Evolutionary conservation across 208 protist species (phyloP).

Genomic region (Phytomonas francai): DNA sequence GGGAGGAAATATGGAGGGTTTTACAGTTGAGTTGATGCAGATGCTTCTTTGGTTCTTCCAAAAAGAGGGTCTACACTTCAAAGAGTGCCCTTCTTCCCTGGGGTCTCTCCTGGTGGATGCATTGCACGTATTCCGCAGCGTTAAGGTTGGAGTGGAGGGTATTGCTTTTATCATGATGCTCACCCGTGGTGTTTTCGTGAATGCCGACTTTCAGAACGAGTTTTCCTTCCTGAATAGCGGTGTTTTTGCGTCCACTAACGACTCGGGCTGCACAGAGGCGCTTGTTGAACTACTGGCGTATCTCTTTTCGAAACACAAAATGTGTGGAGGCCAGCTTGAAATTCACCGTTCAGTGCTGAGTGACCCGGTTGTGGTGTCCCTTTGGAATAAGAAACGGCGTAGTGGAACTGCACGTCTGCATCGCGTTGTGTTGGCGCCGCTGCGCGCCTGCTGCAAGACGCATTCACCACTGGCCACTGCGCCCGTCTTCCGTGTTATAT

Average conservation of each 20-base stretch:
- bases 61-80: constrained; percentile 71
- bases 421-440: constrained; percentile 68
- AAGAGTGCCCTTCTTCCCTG: constrained; percentile 65
- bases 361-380: constrained; percentile 54
- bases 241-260: constrained; percentile 31
- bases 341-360: constrained; percentile 78
- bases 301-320: constrained; percentile 63
- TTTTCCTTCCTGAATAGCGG: constrained; percentile 19
- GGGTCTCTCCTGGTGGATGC: constrained; percentile 69
- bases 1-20: constrained; percentile 66
- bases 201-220: constrained; percentile 36
- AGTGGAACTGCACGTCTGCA: constrained; percentile 43
- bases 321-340: constrained; percentile 73
- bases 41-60: constrained; percentile 79
- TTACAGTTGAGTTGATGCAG: constrained; percentile 64
- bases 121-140: constrained; percentile 78
- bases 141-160: constrained; percentile 58
- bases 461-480: constrained; percentile 42
- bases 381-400: constrained; percentile 30
- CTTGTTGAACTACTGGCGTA: constrained; percentile 67
- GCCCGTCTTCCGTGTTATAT: constrained; percentile 56
- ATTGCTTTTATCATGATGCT: constrained; percentile 79
- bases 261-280: constrained; percentile 32
- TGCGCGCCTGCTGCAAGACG: constrained; percentile 30
- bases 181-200: constrained; percentile 51